These are phyloP conservation scores for Furcasterigmium sp. DNA, from an alignment of 2,329 filamentous ascomycete species.

Conservation along the genomic window DNA sequence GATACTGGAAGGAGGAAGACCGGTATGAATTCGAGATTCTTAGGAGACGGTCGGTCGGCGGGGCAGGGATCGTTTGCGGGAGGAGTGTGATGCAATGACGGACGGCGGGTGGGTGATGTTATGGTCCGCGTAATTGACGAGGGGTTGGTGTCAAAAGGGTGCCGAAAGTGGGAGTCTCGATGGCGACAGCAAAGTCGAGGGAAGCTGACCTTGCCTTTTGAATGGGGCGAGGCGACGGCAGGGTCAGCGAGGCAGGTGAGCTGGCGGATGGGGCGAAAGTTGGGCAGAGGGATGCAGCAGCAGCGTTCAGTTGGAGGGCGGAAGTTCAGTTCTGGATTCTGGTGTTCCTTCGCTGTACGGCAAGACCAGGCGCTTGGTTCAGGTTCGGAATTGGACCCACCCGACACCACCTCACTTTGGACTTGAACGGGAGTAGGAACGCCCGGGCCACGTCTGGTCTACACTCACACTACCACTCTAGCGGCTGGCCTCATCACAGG, in stretches of 20 bases:
- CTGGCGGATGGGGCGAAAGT: neutral
- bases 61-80: conserved; percentile 17
- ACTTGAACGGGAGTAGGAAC: too few relatives aligned
- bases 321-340: too few relatives aligned
- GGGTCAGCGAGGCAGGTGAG: neutral
- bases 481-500: too few relatives aligned
- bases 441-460: too few relatives aligned
- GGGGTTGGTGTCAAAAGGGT: neutral
- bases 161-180: neutral
- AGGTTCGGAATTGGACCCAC: too few relatives aligned
- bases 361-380: too few relatives aligned
- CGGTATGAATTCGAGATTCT: conserved; percentile 4
- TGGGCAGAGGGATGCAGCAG: conserved; percentile 1
- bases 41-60: conserved; percentile 14
- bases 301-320: too few relatives aligned
- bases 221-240: neutral
- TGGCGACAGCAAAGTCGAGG: neutral
- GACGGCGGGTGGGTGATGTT: neutral
- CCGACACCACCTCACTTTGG: too few relatives aligned
- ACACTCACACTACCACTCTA: too few relatives aligned
- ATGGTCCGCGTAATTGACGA: neutral
- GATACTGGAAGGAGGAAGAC: conserved; percentile 6
- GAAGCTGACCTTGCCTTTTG: neutral
- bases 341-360: too few relatives aligned
- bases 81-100: conserved; percentile 20